Percentiles rank a stretch among this genome's conserved stretches.
Conservation (phyloP, 495 filamentous ascomycete species). For the Aspergillus sclerotiicarbonarius region DNA sequence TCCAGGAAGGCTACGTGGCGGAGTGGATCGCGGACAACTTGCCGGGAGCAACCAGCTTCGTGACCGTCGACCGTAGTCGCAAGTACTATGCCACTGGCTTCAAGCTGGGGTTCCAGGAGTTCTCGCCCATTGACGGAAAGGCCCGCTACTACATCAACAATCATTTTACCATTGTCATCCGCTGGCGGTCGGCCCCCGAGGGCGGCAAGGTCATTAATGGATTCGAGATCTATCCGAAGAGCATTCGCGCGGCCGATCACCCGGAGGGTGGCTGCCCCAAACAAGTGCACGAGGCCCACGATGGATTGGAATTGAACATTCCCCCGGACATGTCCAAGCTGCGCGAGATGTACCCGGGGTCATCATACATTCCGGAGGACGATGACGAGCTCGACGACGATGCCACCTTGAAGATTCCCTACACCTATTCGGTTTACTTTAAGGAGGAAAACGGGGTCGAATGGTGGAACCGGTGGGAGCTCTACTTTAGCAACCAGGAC, state of each 20-base stretch:
- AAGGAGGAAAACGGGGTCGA: conserved; percentile 79
- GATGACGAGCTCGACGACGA: conserved; percentile 63
- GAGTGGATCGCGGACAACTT: conserved; percentile 98
- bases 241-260: conserved; percentile 63
- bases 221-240: conserved; percentile 92
- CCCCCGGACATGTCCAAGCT: conserved; percentile 58
- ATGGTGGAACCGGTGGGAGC: conserved; percentile 86
- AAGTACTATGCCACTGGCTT: conserved; percentile 97
- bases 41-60: conserved; percentile 89
- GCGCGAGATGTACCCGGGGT: conserved; percentile 55
- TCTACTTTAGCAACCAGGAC: conserved; percentile 91
- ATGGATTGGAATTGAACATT: conserved; percentile 67
- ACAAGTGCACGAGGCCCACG: conserved; percentile 58
- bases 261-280: conserved; percentile 63
- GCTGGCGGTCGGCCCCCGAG: conserved; percentile 72
- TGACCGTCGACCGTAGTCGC: conserved; percentile 80
- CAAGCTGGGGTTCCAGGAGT: conserved; percentile 81
- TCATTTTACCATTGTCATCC: conserved; percentile 84
- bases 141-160: conserved; percentile 84
- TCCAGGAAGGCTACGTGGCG: conserved; percentile 80
- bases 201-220: conserved; percentile 84
- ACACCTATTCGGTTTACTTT: conserved; percentile 92
- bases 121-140: conserved; percentile 56
- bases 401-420: conserved; percentile 73
- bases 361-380: conserved; percentile 55